These are phyloP conservation scores for Pyrus betulifolia DNA, from an alignment of 306 rosid species.

Conservation along the genomic window DNA sequence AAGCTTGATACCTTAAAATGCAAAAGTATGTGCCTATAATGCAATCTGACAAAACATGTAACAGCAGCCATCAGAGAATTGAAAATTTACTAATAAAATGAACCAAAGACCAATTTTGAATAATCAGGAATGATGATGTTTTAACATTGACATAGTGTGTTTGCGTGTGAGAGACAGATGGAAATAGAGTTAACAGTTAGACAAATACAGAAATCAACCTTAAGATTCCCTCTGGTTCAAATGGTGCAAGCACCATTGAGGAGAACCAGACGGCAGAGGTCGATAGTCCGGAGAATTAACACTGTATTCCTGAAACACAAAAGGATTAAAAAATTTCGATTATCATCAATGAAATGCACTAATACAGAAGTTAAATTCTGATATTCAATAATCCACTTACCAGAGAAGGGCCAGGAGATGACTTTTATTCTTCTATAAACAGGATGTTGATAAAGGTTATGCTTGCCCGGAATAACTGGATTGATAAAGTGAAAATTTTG, in stretches of 20 bases:
- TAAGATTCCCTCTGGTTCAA: conserved; percentile 77
- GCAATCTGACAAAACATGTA: conserved; percentile 69
- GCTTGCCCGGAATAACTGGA: too few relatives aligned
- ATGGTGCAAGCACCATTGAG: conserved; percentile 81
- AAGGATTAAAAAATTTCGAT: conserved; percentile 11
- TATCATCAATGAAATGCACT: neutral
- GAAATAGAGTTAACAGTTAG: too few relatives aligned
- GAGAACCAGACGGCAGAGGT: conserved; percentile 61
- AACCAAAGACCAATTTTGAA: conserved; percentile 16
- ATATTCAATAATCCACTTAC: conserved; percentile 3
- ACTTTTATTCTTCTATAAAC: too few relatives aligned
- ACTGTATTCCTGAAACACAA: conserved; percentile 55
- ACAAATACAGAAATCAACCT: conserved; percentile 32
- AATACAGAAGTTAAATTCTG: too few relatives aligned
- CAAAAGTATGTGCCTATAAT: conserved; percentile 60
- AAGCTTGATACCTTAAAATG: conserved; percentile 41
- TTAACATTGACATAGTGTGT: neutral
- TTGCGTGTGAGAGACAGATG: neutral
- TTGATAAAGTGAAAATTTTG: too few relatives aligned
- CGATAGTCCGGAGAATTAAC: conserved; percentile 73
- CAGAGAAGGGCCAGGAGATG: too few relatives aligned
- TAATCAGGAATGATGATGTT: neutral
- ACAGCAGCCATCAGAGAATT: conserved; percentile 74
- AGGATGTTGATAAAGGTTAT: too few relatives aligned
- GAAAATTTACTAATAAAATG: conserved; percentile 18